phyloP scores from a whole-genome alignment of 73 alveolate species.

The Tetrahymena elliotti region DNA sequence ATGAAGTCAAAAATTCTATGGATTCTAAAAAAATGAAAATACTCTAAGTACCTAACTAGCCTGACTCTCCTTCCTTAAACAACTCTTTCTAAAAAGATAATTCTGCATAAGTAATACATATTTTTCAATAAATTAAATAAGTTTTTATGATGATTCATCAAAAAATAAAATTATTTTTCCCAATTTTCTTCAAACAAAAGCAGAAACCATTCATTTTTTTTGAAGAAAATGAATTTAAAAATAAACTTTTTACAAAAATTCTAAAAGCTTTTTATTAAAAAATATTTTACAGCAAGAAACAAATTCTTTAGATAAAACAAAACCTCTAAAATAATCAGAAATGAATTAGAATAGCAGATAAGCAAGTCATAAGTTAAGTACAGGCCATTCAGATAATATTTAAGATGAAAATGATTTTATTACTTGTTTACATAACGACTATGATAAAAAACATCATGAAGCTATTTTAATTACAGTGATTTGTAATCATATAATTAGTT shows the following conservation, averaged over 20 bases:
- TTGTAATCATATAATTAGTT: neutral
- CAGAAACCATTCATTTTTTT: too few species aligned
- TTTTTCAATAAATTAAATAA: neutral
- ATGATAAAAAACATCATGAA: neutral
- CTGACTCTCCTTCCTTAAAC: neutral
- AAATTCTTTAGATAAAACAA: neutral
- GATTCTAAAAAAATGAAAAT: neutral
- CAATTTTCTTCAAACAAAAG: too few species aligned
- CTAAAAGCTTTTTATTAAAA: neutral
- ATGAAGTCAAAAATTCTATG: neutral
- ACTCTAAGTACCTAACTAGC: neutral
- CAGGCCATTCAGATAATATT: neutral
- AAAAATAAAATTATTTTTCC: too few species aligned
- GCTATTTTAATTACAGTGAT: neutral
- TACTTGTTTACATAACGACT: neutral
- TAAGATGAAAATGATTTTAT: neutral
- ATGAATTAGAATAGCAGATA: neutral
- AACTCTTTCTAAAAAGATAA: neutral
- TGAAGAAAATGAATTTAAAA: too few species aligned
- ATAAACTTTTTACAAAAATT: too few species aligned
- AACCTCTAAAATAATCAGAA: neutral
- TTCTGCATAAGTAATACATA: neutral
- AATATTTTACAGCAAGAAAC: neutral
- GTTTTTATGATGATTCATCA: neutral
- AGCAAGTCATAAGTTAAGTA: neutral